Evolutionary conservation across 2,329 filamentous ascomycete species (phyloP).

Genomic region (Ophiostoma perfectum): DNA sequence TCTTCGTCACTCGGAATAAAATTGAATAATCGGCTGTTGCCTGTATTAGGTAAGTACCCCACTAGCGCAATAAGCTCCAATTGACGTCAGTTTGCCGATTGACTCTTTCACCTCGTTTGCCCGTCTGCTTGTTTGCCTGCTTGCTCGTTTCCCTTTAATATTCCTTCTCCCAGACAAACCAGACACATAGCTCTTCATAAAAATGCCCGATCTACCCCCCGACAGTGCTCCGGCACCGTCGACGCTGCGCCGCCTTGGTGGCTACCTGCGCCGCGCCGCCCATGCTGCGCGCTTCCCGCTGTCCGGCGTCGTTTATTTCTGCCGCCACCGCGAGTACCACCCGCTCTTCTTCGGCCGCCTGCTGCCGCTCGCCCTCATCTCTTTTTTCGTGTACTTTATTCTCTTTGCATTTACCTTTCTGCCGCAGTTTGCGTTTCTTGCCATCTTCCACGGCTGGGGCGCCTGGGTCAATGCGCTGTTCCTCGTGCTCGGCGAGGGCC

Average conservation of each 20-base stretch:
- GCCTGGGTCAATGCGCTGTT: slow-evolving; percentile 90
- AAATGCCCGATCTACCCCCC: slow-evolving; percentile 3
- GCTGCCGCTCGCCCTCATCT: slow-evolving; percentile 75
- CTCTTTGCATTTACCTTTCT: slow-evolving; percentile 86
- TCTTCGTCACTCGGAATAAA: background rate
- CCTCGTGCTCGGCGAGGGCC: slow-evolving; percentile 75
- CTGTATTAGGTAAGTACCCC: background rate
- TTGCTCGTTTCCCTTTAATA: background rate
- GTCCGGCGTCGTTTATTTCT: slow-evolving; percentile 77
- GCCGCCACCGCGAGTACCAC: slow-evolving; percentile 70
- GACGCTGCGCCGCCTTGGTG: slow-evolving; percentile 17
- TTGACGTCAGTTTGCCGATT: slow-evolving; percentile 6
- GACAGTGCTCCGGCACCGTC: background rate
- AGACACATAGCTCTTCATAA: background rate
- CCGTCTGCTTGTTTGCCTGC: background rate
- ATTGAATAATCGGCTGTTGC: background rate
- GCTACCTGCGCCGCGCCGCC: slow-evolving; percentile 21
- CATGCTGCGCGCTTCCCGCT: slow-evolving; percentile 51
- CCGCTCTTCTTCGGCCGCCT: slow-evolving; percentile 74
- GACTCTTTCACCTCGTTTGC: background rate
- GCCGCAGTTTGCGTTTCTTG: slow-evolving; percentile 82
- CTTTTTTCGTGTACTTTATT: slow-evolving; percentile 73
- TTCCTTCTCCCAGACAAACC: background rate
- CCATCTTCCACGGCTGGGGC: slow-evolving; percentile 77
- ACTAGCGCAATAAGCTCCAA: background rate